These are phyloP conservation scores for Raddia guianensis DNA, from an alignment of 176 grass and related monocot species.

Conservation along the genomic window DNA sequence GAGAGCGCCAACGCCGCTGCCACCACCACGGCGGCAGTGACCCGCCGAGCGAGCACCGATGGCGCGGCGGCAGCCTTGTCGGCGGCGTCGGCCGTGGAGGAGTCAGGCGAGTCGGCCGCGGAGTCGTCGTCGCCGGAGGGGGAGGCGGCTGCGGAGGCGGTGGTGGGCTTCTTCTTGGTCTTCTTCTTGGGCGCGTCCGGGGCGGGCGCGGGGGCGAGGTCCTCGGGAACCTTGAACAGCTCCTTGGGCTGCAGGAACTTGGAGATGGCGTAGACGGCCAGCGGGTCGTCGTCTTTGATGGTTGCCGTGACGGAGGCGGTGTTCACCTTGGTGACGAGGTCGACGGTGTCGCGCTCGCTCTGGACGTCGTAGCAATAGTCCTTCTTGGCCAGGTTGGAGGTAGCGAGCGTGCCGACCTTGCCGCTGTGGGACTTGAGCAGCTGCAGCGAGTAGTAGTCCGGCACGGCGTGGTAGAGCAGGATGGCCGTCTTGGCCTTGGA, in stretches of 20 bases:
- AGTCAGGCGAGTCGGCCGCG: slow-evolving; percentile 40
- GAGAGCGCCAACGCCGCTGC: slow-evolving; percentile 32
- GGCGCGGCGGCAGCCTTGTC: slow-evolving; percentile 44
- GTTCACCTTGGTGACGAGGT: slow-evolving; percentile 50
- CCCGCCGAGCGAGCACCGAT: slow-evolving; percentile 25
- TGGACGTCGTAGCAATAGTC: slow-evolving; percentile 66
- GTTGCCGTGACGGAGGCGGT: slow-evolving; percentile 58
- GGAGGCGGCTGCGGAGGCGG: slow-evolving; percentile 7
- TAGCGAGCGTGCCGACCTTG: slow-evolving; percentile 78
- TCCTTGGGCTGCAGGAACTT: slow-evolving; percentile 80
- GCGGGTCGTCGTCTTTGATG: slow-evolving; percentile 69
- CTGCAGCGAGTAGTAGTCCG: slow-evolving; percentile 77
- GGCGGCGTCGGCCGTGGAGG: slow-evolving; percentile 23
- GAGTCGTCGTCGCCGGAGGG: slow-evolving; percentile 36
- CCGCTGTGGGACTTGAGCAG: slow-evolving; percentile 76
- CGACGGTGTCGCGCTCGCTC: slow-evolving; percentile 58
- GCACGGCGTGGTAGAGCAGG: slow-evolving; percentile 76
- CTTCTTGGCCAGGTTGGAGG: slow-evolving; percentile 63
- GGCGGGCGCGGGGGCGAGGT: slow-evolving; percentile 45
- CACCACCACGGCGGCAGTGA: neutral
- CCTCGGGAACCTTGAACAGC: slow-evolving; percentile 51
- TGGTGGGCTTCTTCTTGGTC: slow-evolving; percentile 50
- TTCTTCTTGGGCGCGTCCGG: slow-evolving; percentile 50
- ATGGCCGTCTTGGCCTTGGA: slow-evolving; percentile 65
- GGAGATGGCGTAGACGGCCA: slow-evolving; percentile 59